Evolutionary conservation across 2,329 filamentous ascomycete species (phyloP), one percentile per base, ranked within the genome.

Genomic region (Aspergillus sojae): DNA sequence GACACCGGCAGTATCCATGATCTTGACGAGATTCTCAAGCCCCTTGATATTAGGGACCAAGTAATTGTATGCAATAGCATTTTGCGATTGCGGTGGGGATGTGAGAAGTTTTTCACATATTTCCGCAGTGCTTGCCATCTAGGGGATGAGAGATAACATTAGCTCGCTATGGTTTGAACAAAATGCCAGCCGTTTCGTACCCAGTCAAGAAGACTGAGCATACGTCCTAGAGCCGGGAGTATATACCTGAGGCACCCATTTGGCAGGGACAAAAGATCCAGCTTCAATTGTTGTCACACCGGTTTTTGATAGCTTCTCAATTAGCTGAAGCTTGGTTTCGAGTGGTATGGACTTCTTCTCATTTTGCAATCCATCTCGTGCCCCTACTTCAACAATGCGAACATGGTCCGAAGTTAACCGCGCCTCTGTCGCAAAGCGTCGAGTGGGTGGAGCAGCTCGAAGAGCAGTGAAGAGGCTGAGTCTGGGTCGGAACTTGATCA

Each of bases 91-190:
- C 2, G 86, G 86, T 7, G 85, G 82, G 7, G 77, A 76, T 57
- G 78, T 73, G 59, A 88, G 77, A 36, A 88, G 75, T 54, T 83
- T 79, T 60, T 86, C 79, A 36, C 89, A 82, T 26, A 89, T 87
- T 62, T 88, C 82, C 52, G 86, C 82, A 10, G 87, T 89, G 63
- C 86, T 88, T 16, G 86, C 87, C 87, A 90, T 90, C 86, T 89
- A 63, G 50, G 54, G 14, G 10, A 12, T 4, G 26, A 23, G 26
- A 34, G 21, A 52, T 7, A 32, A 6, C 58, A 39, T 55, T 55
- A 55, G 52, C 11, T 30, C 14, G 5, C 30, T 5, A 23, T 32
- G 1, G 0, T 14, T 21, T 23, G 16, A 41, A 41, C 4, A 32
- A 9, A 30, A 53, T 16, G 26, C 52, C 52, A 62, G 28, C 54